Conservation (phyloP, 2,329 filamentous ascomycete genomes). For the Paracamarosporium sp. region DNA sequence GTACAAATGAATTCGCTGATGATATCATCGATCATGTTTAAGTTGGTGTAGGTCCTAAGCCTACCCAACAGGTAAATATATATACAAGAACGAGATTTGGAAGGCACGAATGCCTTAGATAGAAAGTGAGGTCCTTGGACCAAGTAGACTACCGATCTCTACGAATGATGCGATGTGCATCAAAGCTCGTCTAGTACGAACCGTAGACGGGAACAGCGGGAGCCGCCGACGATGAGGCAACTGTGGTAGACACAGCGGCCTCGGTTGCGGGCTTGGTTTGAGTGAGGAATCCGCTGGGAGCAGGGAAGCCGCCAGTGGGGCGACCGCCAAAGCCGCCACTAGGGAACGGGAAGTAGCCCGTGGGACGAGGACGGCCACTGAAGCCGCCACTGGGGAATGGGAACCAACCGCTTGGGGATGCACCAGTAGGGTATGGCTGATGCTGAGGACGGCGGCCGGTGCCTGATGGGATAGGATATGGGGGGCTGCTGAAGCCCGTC, state of each 20-base stretch:
- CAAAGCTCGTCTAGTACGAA: background rate
- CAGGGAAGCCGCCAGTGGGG: background rate
- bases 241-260: background rate
- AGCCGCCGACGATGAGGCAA: background rate
- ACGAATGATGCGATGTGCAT: background rate
- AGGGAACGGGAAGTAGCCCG: background rate
- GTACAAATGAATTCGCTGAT: background rate
- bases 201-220: background rate
- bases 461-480: background rate
- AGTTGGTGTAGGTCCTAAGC: background rate
- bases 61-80: background rate
- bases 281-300: background rate
- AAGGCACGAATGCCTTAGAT: background rate
- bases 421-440: background rate
- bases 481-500: background rate
- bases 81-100: background rate
- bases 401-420: background rate
- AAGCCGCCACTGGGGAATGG: background rate
- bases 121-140: background rate
- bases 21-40: background rate
- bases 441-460: background rate
- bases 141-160: background rate
- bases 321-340: background rate
- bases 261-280: background rate
- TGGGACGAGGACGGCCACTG: background rate